Evolutionary conservation across 2,329 filamentous ascomycete genomes (phyloP), one percentile per base, ranked within the genome.

Genomic region (Aspergillus chevalieri): DNA sequence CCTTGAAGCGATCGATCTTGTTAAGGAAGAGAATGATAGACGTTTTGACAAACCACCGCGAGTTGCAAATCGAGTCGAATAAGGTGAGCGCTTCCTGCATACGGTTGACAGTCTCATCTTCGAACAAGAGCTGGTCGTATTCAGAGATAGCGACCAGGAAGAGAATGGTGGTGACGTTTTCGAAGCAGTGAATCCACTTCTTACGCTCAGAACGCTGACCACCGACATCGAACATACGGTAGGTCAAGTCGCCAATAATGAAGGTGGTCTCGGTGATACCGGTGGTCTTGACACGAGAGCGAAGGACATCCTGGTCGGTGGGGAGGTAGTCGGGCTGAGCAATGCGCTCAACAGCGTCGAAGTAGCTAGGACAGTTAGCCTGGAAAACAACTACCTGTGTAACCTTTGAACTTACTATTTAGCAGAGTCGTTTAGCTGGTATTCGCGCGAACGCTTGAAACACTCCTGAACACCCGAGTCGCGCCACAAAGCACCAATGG

Each of bases 151-250:
- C 92, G 59, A 96, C 92, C 49, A 95, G 77, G 84, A 96, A 96
- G 36, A 96, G 86, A 61, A 96, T 95, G 8, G 91, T 95, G 7
- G 90, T 95, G 65, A 96, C 91, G 64, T 96, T 95, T 77, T 96
- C 91, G 73, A 96, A 96, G 77, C 91, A 95, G 77, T 96, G 91
- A 62, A 96, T 96, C 91, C 91, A 96, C 83, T 96, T 96, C 86
- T 96, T 96, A 69, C 91, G 85, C 75, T 96, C 91, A 6, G 89
- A 95, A 69, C 91, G 83, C 74, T 95, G 91, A 57, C 91, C 92
- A 80, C 91, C 91, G 43, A 96, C 91, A 65, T 96, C 91, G 74
- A 95, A 95, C 91, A 96, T 95, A 59, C 90, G 84, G 77, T 95
- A 96, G 50, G 90, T 95, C 57, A 96, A 78, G 64, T 95, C 88